These are phyloP conservation scores for Fusarium sublunatum DNA, from an alignment of 2,329 filamentous ascomycete species.

Conservation along the genomic window DNA sequence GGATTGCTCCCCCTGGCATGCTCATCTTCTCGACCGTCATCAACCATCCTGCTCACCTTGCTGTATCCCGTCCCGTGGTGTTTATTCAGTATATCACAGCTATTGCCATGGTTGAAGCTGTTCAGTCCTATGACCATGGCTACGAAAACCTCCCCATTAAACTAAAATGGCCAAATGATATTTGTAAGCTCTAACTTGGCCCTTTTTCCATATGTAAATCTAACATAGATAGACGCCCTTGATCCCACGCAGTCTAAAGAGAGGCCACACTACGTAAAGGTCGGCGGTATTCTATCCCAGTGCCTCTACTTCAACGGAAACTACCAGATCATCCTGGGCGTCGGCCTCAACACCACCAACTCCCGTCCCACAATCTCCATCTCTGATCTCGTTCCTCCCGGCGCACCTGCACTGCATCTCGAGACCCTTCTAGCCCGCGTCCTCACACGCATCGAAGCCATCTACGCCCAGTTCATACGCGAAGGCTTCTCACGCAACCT, in stretches of 20 bases:
- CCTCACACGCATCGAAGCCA: constrained; percentile 78
- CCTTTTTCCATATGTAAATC: fast-evolving
- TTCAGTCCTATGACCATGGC: constrained; percentile 80
- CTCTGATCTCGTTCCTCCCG: constrained; percentile 72
- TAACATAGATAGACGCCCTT: constrained; percentile 64
- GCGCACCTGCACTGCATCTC: constrained; percentile 68
- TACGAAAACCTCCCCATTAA: constrained; percentile 83
- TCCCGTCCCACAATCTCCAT: constrained; percentile 87
- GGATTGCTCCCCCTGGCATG: constrained; percentile 88
- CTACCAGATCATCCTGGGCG: constrained; percentile 87
- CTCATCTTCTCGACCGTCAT: constrained; percentile 91
- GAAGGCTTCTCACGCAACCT: constrained; percentile 79
- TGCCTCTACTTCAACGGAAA: constrained; percentile 80
- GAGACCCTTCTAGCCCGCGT: constrained; percentile 87
- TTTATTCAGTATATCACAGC: constrained; percentile 95
- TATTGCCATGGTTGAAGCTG: constrained; percentile 85
- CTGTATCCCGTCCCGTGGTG: constrained; percentile 79
- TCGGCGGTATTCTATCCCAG: constrained; percentile 92
- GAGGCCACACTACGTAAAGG: constrained; percentile 77
- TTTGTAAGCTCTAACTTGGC: constrained; percentile 65
- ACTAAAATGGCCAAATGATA: constrained; percentile 98
- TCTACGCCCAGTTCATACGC: constrained; percentile 80
- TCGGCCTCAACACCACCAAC: constrained; percentile 89
- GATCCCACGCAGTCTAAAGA: constrained; percentile 67
- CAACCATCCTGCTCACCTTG: constrained; percentile 81